Evolutionary conservation across 371 early-diverging fungal genomes (phyloP), one percentile per base, ranked within the genome.

Genomic region (Mucor racemosus): DNA sequence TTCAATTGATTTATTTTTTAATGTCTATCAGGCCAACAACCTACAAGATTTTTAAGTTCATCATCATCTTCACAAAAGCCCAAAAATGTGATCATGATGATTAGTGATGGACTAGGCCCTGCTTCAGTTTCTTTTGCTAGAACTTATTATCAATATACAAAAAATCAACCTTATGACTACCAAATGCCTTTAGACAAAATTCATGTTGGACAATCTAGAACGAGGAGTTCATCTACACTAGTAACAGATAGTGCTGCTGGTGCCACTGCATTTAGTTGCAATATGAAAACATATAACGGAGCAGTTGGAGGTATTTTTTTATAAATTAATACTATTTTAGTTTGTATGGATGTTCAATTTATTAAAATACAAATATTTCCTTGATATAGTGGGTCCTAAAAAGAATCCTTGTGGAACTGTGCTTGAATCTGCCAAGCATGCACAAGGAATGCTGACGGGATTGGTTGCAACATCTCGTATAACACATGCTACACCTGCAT

Each of bases 231-330:
- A 31, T 77, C 81, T 61, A 89, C 91, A 62, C 76, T 94, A 21
- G 87, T 98, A 4, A 97, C 99, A 0, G 99, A 98, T 75, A 95
- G 95, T 41, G 99, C 97, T 4, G 97, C 99, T 15, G 99, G 97
- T 4, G 99, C 97, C 3, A 97, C 97, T 0, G 97, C 96, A 0
- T 96, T 94, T 78, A 79, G 94, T 3, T 96, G 96, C 70, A 91
- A 80, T 7, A 48, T 87, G 21, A 96, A 96, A 81, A 86, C 94
- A 0, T 95, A 92, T 80, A 97, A 97, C 71, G 93, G 90, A 10
- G 98, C 96, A 11, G 91, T 97, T 60, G 93, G 81, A 60, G 90
- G 89, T 82, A 79, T 26, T 26, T 26, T 26, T 26, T 26, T 26
- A 26, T 26, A 26, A 26, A 26, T 26, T 26, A 1, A 26, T 26